phyloP scores from a whole-genome alignment of 768 basidiomycete genomes.

The Chlorophyllum brunneum region DNA sequence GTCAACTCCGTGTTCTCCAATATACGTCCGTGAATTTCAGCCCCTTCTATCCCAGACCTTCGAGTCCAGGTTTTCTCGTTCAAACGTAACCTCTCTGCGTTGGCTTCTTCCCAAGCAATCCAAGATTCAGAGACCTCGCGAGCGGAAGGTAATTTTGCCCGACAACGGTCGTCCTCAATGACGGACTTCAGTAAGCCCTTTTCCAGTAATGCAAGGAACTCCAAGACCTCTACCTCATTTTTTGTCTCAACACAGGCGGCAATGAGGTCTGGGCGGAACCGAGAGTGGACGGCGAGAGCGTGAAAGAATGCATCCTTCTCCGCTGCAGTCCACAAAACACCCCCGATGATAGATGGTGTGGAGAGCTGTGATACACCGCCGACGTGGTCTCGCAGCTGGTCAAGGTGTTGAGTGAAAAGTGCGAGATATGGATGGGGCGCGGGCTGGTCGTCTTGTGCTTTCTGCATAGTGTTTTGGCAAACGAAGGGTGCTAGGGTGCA shows the following conservation, averaged over 20 bases:
- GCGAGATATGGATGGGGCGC: conserved; percentile 1
- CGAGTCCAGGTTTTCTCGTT: conserved; percentile 25
- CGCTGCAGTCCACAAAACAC: conserved; percentile 55
- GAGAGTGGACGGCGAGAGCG: conserved; percentile 60
- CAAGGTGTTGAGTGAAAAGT: conserved; percentile 3
- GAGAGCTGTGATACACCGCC: neutral
- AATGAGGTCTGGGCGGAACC: conserved; percentile 75
- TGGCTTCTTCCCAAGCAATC: conserved; percentile 44
- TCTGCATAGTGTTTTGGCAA: neutral
- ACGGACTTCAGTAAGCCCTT: conserved; percentile 19
- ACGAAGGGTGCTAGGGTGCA: neutral
- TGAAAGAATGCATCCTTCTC: conserved; percentile 76
- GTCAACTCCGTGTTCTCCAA: neutral
- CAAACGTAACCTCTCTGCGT: conserved; percentile 27
- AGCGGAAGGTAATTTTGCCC: conserved; percentile 65
- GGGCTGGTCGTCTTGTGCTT: neutral
- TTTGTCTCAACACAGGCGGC: conserved; percentile 64
- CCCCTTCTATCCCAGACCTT: neutral
- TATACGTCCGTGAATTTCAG: neutral
- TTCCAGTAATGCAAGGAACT: conserved; percentile 58
- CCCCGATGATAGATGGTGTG: neutral
- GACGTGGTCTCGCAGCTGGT: neutral
- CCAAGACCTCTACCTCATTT: conserved; percentile 60
- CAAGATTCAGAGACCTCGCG: conserved; percentile 49
- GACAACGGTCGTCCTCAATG: conserved; percentile 46